Conservation (phyloP, 306 rosid genomes). For the Trifolium subterraneum region DNA sequence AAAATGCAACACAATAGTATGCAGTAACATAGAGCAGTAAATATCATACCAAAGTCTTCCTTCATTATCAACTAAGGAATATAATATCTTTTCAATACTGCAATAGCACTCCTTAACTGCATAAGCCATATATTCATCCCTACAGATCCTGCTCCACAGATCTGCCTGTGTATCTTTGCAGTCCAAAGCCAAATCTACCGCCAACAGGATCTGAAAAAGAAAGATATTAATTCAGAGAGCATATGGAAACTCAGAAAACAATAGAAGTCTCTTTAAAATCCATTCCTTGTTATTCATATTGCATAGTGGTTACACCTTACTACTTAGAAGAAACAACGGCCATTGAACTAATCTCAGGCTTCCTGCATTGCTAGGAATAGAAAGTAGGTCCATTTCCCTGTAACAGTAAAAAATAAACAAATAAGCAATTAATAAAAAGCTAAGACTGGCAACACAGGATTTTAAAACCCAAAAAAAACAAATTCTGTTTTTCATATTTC, state of each 20-base stretch:
- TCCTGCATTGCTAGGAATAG: conserved; percentile 91
- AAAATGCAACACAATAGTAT: conserved; percentile 10
- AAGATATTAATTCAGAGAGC: conserved; percentile 12
- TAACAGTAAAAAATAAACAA: conserved; percentile 35
- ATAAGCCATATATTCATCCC: conserved; percentile 95
- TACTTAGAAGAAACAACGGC: conserved; percentile 98
- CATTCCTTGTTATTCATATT: conserved; percentile 36
- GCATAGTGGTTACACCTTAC: conserved; percentile 66
- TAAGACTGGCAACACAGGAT: conserved; percentile 11
- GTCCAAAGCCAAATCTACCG: conserved; percentile 91
- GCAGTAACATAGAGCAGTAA: conserved; percentile 17
- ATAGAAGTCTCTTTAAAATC: conserved; percentile 5
- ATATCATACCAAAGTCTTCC: conserved; percentile 85
- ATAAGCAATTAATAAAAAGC: conserved; percentile 17
- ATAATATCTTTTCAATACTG: conserved; percentile 82
- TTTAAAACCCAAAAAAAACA: conserved; percentile 19
- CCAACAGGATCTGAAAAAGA: conserved; percentile 76
- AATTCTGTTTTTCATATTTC: conserved; percentile 13
- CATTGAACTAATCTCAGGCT: conserved; percentile 91
- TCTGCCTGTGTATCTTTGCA: conserved; percentile 87
- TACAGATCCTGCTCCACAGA: conserved; percentile 84
- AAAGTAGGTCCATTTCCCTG: conserved; percentile 96
- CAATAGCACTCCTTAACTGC: conserved; percentile 89
- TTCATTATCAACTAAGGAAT: conserved; percentile 80
- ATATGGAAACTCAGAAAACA: conserved; percentile 22